Evolutionary conservation across 176 grass and related monocot genomes (phyloP).

Genomic region (Stipa capillata): DNA sequence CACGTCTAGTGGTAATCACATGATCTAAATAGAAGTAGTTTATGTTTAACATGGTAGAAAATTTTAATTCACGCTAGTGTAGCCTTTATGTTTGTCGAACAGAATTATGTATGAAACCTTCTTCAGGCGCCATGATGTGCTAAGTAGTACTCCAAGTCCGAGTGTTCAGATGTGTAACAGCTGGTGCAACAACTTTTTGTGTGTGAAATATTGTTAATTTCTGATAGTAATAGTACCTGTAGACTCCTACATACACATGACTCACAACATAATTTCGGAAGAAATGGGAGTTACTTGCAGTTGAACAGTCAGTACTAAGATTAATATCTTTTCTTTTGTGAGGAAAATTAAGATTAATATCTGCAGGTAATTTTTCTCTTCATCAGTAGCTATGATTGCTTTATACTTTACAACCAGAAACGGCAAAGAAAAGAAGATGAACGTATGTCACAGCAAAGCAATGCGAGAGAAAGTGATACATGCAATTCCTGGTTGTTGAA

Average conservation of each 20-base stretch:
- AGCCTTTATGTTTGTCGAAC: not conserved
- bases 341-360: too few species aligned
- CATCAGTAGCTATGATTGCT: too few species aligned
- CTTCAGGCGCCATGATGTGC: not conserved
- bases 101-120: not conserved
- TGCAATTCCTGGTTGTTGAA: not conserved
- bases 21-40: too few species aligned
- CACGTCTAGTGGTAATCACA: too few species aligned
- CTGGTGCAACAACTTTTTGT: not conserved
- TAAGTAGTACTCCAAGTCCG: not conserved
- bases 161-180: not conserved
- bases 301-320: not conserved
- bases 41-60: too few species aligned
- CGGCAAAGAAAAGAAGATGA: not conserved
- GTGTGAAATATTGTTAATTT: not conserved
- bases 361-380: too few species aligned
- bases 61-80: too few species aligned
- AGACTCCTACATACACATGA: not conserved
- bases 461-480: not conserved
- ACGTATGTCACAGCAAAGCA: not conserved
- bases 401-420: not conserved
- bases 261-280: not conserved
- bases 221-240: not conserved
- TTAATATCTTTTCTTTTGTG: not conserved
- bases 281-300: not conserved